These are phyloP conservation scores for Peniophora sp. DNA, from an alignment of 1,284 basidiomycete genomes.

Conservation along the genomic window DNA sequence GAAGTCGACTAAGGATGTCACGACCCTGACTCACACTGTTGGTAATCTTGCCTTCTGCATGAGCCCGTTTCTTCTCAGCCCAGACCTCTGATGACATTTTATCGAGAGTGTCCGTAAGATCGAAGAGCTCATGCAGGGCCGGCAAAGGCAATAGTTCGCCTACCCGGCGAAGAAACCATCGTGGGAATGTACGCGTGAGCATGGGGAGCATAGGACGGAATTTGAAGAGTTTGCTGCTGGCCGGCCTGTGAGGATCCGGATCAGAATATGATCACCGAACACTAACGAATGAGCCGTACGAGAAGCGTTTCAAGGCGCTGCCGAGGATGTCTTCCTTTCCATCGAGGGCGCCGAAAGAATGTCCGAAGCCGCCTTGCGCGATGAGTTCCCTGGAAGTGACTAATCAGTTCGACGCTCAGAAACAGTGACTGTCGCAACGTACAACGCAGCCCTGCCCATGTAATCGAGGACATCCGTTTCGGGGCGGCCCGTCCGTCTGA, in stretches of 20 bases:
- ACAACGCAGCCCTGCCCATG: conserved; percentile 25
- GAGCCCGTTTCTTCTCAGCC: conserved; percentile 15
- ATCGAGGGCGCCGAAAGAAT: conserved; percentile 25
- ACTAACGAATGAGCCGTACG: neutral
- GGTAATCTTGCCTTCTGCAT: conserved; percentile 16
- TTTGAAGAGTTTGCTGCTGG: neutral
- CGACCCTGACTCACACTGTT: conserved; percentile 21
- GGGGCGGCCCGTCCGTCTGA: neutral
- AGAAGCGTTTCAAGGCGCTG: conserved; percentile 18
- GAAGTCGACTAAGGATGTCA: conserved; percentile 22
- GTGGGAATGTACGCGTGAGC: conserved; percentile 10
- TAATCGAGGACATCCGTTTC: conserved; percentile 23
- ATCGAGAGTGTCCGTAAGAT: conserved; percentile 15
- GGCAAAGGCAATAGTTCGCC: conserved; percentile 11
- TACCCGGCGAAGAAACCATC: conserved; percentile 9
- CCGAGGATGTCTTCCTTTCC: conserved; percentile 16
- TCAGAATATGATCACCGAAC: neutral
- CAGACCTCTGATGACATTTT: conserved; percentile 11
- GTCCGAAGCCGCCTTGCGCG: conserved; percentile 27
- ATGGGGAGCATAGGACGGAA: conserved; percentile 1
- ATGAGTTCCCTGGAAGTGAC: conserved; percentile 35
- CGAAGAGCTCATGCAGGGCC: conserved; percentile 8
- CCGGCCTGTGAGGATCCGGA: neutral
- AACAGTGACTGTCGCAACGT: conserved; percentile 29
- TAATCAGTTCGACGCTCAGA: conserved; percentile 36